These are phyloP conservation scores for Aspergillus calidoustus DNA, from an alignment of 2,329 filamentous ascomycete species.

Conservation along the genomic window DNA sequence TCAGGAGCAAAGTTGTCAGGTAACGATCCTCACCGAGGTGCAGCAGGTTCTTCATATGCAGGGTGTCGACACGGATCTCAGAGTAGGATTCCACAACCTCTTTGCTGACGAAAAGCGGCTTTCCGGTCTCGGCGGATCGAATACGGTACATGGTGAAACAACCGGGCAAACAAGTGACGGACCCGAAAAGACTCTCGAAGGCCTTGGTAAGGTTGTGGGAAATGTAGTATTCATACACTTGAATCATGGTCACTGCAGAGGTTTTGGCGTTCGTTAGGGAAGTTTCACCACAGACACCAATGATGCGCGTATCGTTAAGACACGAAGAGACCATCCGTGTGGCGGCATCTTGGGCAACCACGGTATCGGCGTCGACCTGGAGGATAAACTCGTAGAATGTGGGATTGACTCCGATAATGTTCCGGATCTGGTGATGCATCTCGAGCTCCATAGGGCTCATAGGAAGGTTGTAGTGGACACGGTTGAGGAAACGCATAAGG, in stretches of 20 bases:
- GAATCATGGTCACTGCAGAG: conserved; percentile 97
- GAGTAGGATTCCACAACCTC: conserved; percentile 88
- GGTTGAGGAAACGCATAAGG: conserved; percentile 98
- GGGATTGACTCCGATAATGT: conserved; percentile 98
- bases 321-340: conserved; percentile 92
- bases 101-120: conserved; percentile 92
- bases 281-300: conserved; percentile 93
- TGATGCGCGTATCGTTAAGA: conserved; percentile 88
- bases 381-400: conserved; percentile 97
- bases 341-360: conserved; percentile 85
- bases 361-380: conserved; percentile 96
- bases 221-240: conserved; percentile 99
- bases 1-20: conserved; percentile 89
- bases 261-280: conserved; percentile 89
- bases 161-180: conserved; percentile 94
- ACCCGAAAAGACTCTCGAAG: conserved; percentile 95
- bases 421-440: conserved; percentile 98
- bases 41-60: conserved; percentile 98
- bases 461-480: conserved; percentile 93
- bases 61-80: conserved; percentile 92
- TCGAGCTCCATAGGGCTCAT: conserved; percentile 98
- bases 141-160: conserved; percentile 99
- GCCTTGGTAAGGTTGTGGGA: conserved; percentile 97
- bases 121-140: conserved; percentile 89
- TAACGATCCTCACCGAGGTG: conserved; percentile 98